phyloP scores from a whole-genome alignment of 495 filamentous ascomycete genomes.

The Aspergillus ostianus region DNA sequence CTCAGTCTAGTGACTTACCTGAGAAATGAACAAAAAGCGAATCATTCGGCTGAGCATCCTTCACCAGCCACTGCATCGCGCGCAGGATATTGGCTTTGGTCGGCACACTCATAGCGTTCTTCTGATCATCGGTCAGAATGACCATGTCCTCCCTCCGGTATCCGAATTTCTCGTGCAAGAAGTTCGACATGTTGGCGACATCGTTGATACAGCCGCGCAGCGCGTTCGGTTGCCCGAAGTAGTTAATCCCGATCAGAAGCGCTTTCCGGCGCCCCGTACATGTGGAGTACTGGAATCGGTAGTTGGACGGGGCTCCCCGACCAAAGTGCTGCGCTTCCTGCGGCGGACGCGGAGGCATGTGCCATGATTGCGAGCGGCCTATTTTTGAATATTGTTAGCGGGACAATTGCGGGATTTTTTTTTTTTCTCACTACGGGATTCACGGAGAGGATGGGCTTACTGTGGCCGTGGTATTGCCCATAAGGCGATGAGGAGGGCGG shows the following conservation, averaged over 20 bases:
- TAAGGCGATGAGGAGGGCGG: conserved; percentile 10
- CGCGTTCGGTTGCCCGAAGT: conserved; percentile 85
- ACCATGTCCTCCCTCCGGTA: conserved; percentile 99
- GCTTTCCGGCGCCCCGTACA: conserved; percentile 91
- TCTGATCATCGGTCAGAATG: conserved; percentile 93
- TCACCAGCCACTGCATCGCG: conserved; percentile 98
- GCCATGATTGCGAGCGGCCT: conserved; percentile 22
- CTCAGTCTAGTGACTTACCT: conserved; percentile 42
- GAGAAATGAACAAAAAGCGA: conserved; percentile 98
- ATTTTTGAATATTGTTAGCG: not conserved
- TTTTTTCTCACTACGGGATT: too few species aligned
- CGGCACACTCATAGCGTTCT: conserved; percentile 90
- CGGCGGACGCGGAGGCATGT: conserved; percentile 39
- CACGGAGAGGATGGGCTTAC: conserved; percentile 7
- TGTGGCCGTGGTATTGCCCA: conserved; percentile 14
- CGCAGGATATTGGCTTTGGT: conserved; percentile 92
- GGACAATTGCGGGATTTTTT: not conserved
- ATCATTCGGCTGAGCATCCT: conserved; percentile 91
- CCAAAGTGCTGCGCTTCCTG: conserved; percentile 59
- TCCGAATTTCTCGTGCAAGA: conserved; percentile 78
- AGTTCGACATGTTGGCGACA: conserved; percentile 93
- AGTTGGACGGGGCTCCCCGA: conserved; percentile 70
- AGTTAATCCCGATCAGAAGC: conserved; percentile 95
- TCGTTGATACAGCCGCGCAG: conserved; percentile 96
- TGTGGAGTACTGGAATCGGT: conserved; percentile 85